Evolutionary conservation across 2,329 filamentous ascomycete species (phyloP), one percentile per base, ranked within the genome.

Genomic region (Fusarium stilboides): DNA sequence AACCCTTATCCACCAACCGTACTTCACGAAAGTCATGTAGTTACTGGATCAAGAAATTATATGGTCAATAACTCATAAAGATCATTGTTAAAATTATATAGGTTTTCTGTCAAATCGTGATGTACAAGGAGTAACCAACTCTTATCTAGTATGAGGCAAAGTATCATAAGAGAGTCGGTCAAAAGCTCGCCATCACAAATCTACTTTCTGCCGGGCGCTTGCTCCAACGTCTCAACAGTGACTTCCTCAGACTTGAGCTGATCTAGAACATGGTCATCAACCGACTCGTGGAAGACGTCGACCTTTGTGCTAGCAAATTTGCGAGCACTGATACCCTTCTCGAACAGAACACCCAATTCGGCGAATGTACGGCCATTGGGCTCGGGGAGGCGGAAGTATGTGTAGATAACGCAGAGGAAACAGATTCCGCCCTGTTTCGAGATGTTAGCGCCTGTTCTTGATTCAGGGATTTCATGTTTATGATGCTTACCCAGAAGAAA

Each of bases 291-390:
- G 62, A 89, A 88, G 9, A 87, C 87, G 51, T 89, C 83, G 12
- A 89, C 86, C 63, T 86, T 73, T 1, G 87, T 88, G n/a, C 76
- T 76, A 10, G 88, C 86, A 77, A 96, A 97, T 74, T 94, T 91
- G 72, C 93, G 85, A 5, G 93, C 92, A 69, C 86, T 86, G 24
- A 96, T 81, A 2, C 86, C 83, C 65, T 88, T 86, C 81, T 97
- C 92, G 73, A 97, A 97, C 52, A 97, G 83, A 45, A 97, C 75
- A 78, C 97, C 94, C 55, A 97, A 82, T 79, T 97, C 94, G 9
- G 93, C 94, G 75, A 95, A 97, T 0, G 92, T 92, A 36, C 94
- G 89, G 8, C 92, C 94, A 3, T 83, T 83, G 0, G 94, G 93
- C 77, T 97, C 94, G 0, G 94, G 94, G 0, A 81, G 69, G 28